Evolutionary conservation across 2,329 filamentous ascomycete genomes (phyloP).

Genomic region (Talaromyces islandicus): DNA sequence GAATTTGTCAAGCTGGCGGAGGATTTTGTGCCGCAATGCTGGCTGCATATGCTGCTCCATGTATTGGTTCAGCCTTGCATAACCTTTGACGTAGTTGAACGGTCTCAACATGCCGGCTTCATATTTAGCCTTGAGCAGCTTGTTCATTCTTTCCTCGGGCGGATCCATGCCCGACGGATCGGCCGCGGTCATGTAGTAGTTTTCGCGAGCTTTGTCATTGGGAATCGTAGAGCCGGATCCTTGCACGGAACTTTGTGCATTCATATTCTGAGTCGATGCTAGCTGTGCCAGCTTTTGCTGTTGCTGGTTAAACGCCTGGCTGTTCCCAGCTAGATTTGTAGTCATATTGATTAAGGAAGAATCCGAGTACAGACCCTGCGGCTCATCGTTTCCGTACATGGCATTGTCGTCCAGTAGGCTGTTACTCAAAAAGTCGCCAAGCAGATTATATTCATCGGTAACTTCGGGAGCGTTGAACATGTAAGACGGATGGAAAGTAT

Average conservation of each 20-base stretch:
- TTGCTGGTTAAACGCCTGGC: conserved; percentile 24
- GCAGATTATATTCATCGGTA: conserved; percentile 90
- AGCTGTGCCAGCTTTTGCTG: conserved; percentile 32
- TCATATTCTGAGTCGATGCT: conserved; percentile 15
- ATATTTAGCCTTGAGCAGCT: conserved; percentile 89
- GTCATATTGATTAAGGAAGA: conserved; percentile 47
- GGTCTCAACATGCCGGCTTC: conserved; percentile 90
- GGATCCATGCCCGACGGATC: conserved; percentile 83
- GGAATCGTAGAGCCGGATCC: conserved; percentile 56
- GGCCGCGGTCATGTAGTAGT: conserved; percentile 92
- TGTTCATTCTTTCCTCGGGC: conserved; percentile 91
- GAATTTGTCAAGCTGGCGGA: conserved; percentile 87
- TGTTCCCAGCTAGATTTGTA: conserved; percentile 25
- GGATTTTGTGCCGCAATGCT: conserved; percentile 79
- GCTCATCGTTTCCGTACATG: conserved; percentile 61
- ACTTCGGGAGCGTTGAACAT: conserved; percentile 94
- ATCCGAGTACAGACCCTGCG: conserved; percentile 56
- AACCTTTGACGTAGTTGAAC: conserved; percentile 98
- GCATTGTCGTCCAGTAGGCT: conserved; percentile 81
- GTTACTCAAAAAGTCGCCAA: conserved; percentile 93
- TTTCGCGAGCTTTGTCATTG: conserved; percentile 66
- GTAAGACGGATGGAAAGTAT: conserved; percentile 86
- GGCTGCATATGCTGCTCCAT: conserved; percentile 84
- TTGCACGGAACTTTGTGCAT: conserved; percentile 46
- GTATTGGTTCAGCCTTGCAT: conserved; percentile 80